Evolutionary conservation across 2,329 filamentous ascomycete genomes (phyloP).

Genomic region (Calonectria henricotiae): DNA sequence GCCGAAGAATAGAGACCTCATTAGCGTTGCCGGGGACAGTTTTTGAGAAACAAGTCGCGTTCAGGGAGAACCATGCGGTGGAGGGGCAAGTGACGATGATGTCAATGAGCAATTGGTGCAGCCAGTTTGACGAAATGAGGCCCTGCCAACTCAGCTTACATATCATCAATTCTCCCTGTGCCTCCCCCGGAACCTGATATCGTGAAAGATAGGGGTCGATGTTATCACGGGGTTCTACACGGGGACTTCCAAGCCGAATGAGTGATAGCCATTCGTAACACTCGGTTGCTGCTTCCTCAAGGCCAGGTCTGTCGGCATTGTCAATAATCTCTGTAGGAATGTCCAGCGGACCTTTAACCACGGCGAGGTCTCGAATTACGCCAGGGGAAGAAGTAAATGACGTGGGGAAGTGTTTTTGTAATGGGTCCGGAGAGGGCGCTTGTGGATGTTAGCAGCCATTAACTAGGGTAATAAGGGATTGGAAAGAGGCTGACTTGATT

Average conservation of each 20-base stretch:
- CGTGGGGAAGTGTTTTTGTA: constrained; percentile 64
- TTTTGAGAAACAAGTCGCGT: constrained; percentile 68
- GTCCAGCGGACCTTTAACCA: constrained; percentile 49
- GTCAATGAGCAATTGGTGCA: constrained; percentile 65
- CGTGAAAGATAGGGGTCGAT: constrained; percentile 81
- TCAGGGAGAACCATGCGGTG: constrained; percentile 71
- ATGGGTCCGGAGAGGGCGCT: constrained; percentile 68
- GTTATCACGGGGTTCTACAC: constrained; percentile 70
- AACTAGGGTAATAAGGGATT: neutral
- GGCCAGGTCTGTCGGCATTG: constrained; percentile 62
- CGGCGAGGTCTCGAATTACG: constrained; percentile 41
- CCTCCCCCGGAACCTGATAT: constrained; percentile 72
- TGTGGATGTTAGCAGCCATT: constrained; percentile 51
- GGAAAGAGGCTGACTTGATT: constrained; percentile 36
- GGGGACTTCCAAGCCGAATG: constrained; percentile 76
- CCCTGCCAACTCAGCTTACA: constrained; percentile 74
- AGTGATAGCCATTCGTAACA: constrained; percentile 84
- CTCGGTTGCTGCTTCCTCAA: constrained; percentile 76
- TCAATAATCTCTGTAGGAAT: constrained; percentile 53
- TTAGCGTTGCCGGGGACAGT: constrained; percentile 62
- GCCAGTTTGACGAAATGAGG: constrained; percentile 71
- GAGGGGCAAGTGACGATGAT: constrained; percentile 63
- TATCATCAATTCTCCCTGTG: constrained; percentile 54
- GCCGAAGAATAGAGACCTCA: constrained; percentile 71
- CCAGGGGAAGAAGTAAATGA: constrained; percentile 58